These are phyloP conservation scores for Diaporthe capsici DNA, from an alignment of 2,329 filamentous ascomycete genomes.

Conservation along the genomic window DNA sequence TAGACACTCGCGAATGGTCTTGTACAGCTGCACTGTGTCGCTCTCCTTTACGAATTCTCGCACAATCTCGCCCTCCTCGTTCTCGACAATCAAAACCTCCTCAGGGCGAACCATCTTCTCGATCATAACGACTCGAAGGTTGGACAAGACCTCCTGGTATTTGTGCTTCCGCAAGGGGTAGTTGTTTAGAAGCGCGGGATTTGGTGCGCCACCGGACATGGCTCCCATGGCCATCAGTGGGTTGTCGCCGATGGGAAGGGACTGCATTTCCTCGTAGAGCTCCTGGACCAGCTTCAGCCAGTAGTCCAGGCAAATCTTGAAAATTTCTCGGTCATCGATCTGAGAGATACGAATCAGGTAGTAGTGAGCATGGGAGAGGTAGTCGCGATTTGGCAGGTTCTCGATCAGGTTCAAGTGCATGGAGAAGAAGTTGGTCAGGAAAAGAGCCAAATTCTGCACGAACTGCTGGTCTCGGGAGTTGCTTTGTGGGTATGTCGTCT, in stretches of 20 bases:
- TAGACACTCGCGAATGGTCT: conserved; percentile 96
- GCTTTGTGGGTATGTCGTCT: conserved; percentile 90
- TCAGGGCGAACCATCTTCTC: conserved; percentile 99
- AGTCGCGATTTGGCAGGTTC: conserved; percentile 94
- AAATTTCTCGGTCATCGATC: conserved; percentile 98
- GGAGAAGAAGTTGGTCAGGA: conserved; percentile 96
- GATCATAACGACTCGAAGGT: conserved; percentile 97
- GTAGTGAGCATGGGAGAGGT: conserved; percentile 95
- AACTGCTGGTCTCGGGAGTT: conserved; percentile 97
- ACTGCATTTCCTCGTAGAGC: conserved; percentile 98
- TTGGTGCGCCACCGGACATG: conserved; percentile 84
- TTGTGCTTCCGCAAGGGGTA: conserved; percentile 98
- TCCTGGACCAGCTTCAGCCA: conserved; percentile 99
- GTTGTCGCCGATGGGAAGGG: conserved; percentile 94
- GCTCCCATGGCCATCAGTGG: conserved; percentile 85
- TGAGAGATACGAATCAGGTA: conserved; percentile 98
- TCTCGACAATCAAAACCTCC: conserved; percentile 99
- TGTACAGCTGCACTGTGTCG: conserved; percentile 98
- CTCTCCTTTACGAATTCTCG: conserved; percentile 99
- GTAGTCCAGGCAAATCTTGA: conserved; percentile 99
- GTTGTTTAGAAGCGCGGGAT: conserved; percentile 86
- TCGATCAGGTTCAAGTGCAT: conserved; percentile 94
- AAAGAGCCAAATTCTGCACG: conserved; percentile 95
- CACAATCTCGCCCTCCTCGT: conserved; percentile 98
- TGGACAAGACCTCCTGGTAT: conserved; percentile 93